Evolutionary conservation across 176 grass and related monocot genomes (phyloP).

Genomic region (Cenchrus fungigraminus): DNA sequence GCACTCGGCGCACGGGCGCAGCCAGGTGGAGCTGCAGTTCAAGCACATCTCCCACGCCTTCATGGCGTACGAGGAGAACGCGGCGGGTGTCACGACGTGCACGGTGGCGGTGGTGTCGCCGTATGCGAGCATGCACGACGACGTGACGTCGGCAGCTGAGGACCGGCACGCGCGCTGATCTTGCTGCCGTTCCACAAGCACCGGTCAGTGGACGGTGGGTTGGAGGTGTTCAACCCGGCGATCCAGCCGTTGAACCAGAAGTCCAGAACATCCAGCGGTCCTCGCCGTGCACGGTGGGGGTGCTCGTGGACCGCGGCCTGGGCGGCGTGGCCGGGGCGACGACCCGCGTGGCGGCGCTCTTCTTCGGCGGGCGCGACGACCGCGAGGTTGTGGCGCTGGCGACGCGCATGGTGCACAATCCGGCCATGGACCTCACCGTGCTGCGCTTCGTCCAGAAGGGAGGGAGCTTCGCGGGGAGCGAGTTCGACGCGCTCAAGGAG

Average conservation of each 20-base stretch:
- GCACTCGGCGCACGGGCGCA: slow-evolving; percentile 24
- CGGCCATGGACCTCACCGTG: slow-evolving; percentile 48
- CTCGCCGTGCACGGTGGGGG: slow-evolving; percentile 70
- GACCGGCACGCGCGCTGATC: slow-evolving; percentile 61
- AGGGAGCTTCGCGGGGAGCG: slow-evolving; percentile 12
- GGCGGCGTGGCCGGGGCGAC: slow-evolving; percentile 7
- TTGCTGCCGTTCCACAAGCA: slow-evolving; percentile 91
- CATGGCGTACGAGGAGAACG: slow-evolving; percentile 62
- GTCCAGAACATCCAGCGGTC: slow-evolving; percentile 35
- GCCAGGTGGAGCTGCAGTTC: slow-evolving; percentile 53
- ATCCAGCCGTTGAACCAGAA: slow-evolving; percentile 61
- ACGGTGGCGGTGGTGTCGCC: slow-evolving; percentile 57
- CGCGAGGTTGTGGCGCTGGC: slow-evolving; percentile 66
- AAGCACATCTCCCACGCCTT: slow-evolving; percentile 70
- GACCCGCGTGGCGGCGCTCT: slow-evolving; percentile 59
- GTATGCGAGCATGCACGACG: slow-evolving; percentile 75
- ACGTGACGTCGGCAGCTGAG: slow-evolving; percentile 62
- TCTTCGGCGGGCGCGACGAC: slow-evolving; percentile 81
- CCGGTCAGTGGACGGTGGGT: slow-evolving; percentile 60
- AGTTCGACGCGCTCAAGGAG: slow-evolving; percentile 56
- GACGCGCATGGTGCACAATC: slow-evolving; percentile 64
- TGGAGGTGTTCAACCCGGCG: slow-evolving; percentile 53
- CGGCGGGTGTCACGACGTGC: slow-evolving; percentile 40
- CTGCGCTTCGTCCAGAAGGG: slow-evolving; percentile 57
- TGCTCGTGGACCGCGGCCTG: slow-evolving; percentile 75